phyloP scores from a whole-genome alignment of 495 filamentous ascomycete species.

The Daldinia loculata region DNA sequence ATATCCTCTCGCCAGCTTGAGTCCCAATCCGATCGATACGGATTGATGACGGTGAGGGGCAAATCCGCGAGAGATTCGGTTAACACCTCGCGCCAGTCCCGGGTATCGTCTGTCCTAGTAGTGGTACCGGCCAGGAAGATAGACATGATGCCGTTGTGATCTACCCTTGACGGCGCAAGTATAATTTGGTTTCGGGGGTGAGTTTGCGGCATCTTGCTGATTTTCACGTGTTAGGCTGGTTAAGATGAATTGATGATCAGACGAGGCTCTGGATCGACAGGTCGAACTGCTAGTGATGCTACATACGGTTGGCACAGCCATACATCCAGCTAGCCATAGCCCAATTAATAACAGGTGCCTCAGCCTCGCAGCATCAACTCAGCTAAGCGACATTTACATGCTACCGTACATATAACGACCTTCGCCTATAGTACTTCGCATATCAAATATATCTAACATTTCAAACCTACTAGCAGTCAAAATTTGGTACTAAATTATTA shows the following conservation, averaged over 20 bases:
- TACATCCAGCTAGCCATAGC: not conserved
- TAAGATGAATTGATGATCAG: slow-evolving; percentile 6
- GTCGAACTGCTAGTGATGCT: not conserved
- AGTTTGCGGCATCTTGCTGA: slow-evolving; percentile 21
- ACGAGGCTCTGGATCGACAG: slow-evolving; percentile 3
- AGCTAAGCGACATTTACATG: not conserved
- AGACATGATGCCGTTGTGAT: slow-evolving; percentile 37
- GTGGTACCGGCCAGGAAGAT: slow-evolving; percentile 59
- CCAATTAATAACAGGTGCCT: not conserved
- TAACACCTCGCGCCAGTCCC: slow-evolving; percentile 55
- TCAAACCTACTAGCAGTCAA: too few species aligned
- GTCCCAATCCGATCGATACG: slow-evolving; percentile 64
- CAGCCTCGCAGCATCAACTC: not conserved
- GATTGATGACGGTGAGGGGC: slow-evolving; percentile 68
- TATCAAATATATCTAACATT: too few species aligned
- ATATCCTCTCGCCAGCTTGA: slow-evolving; percentile 58
- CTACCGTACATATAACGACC: too few species aligned
- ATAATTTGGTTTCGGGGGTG: slow-evolving; percentile 44
- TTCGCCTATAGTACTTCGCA: too few species aligned
- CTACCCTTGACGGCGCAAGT: slow-evolving; percentile 45
- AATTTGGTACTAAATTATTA: too few species aligned
- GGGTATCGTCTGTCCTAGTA: slow-evolving; percentile 25
- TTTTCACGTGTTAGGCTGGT: not conserved
- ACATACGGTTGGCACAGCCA: not conserved
- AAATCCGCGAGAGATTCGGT: slow-evolving; percentile 46